Conservation (phyloP, 805 yeast species). For the Saccharomycopsis capsularis region DNA sequence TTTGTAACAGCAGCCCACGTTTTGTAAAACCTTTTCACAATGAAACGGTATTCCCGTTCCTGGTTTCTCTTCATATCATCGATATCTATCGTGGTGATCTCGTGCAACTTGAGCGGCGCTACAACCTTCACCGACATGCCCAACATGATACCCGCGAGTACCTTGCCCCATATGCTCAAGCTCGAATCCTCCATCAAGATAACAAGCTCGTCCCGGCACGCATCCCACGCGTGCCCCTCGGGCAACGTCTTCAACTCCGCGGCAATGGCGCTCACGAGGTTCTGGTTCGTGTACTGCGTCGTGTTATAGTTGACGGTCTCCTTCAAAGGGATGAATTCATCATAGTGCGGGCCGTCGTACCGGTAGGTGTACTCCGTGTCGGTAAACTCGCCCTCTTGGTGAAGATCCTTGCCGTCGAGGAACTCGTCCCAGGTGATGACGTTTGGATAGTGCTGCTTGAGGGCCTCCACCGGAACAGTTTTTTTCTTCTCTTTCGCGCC, state of each 20-base stretch:
- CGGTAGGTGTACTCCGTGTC: slow-evolving; percentile 6
- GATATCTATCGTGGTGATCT: slow-evolving; percentile 11
- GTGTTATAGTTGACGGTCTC: slow-evolving; percentile 22
- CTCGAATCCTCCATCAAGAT: slow-evolving; percentile 13
- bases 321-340: slow-evolving; percentile 14
- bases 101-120: slow-evolving; percentile 13
- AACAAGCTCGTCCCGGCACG: slow-evolving; percentile 6
- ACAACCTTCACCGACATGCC: slow-evolving; percentile 9
- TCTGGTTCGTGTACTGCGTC: slow-evolving; percentile 15
- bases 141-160: slow-evolving; percentile 13
- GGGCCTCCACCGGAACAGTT: neutral
- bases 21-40: slow-evolving; percentile 2
- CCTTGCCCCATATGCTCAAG: slow-evolving; percentile 9
- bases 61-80: slow-evolving; percentile 1
- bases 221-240: slow-evolving; percentile 12
- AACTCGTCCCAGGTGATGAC: slow-evolving; percentile 16
- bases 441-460: neutral
- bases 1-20: neutral
- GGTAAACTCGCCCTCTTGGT: neutral
- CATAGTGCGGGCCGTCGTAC: slow-evolving; percentile 9
- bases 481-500: neutral
- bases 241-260: slow-evolving; percentile 17
- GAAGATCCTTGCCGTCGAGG: neutral
- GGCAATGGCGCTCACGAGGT: slow-evolving; percentile 18
- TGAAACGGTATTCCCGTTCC: slow-evolving; percentile 2